These are phyloP conservation scores for Fusarium miscanthi DNA, from an alignment of 2,329 filamentous ascomycete genomes.

Conservation along the genomic window DNA sequence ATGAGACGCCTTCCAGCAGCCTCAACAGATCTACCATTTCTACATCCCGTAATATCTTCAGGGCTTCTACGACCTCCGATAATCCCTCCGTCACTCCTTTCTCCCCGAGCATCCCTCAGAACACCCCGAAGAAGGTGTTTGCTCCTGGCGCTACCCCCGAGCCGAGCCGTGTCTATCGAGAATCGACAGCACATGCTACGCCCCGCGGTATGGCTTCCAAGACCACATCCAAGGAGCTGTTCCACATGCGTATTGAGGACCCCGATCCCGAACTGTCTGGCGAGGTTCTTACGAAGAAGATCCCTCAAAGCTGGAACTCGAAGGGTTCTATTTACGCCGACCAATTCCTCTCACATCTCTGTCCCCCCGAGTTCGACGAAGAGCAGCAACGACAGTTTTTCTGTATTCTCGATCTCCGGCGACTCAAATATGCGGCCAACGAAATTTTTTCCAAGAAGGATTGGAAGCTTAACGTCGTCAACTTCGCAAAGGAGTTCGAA, in stretches of 20 bases:
- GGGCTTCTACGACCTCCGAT: conserved; percentile 52
- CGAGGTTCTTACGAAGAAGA: conserved; percentile 63
- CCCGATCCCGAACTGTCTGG: conserved; percentile 67
- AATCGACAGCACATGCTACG: conserved; percentile 59
- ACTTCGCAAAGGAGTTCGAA: conserved; percentile 73
- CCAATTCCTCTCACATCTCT: conserved; percentile 67
- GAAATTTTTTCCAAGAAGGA: conserved; percentile 71
- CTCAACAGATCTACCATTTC: conserved; percentile 52
- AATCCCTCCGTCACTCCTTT: conserved; percentile 52
- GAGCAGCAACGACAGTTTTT: conserved; percentile 71
- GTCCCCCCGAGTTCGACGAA: conserved; percentile 67
- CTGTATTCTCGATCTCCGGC: conserved; percentile 70
- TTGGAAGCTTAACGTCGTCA: conserved; percentile 71
- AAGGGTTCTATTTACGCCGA: conserved; percentile 69
- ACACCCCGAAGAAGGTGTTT: conserved; percentile 61
- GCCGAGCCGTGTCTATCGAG: conserved; percentile 56
- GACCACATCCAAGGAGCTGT: conserved; percentile 62
- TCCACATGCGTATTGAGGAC: conserved; percentile 68
- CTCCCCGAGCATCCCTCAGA: conserved; percentile 58
- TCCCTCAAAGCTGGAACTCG: conserved; percentile 63
- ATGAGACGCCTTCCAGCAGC: conserved; percentile 51
- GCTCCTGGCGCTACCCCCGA: conserved; percentile 58
- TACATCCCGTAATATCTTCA: conserved; percentile 56
- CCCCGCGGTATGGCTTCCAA: conserved; percentile 63
- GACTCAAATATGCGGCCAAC: conserved; percentile 70